Evolutionary conservation across 148 eudicot species (phyloP).

Genomic region (Cornus controversa): DNA sequence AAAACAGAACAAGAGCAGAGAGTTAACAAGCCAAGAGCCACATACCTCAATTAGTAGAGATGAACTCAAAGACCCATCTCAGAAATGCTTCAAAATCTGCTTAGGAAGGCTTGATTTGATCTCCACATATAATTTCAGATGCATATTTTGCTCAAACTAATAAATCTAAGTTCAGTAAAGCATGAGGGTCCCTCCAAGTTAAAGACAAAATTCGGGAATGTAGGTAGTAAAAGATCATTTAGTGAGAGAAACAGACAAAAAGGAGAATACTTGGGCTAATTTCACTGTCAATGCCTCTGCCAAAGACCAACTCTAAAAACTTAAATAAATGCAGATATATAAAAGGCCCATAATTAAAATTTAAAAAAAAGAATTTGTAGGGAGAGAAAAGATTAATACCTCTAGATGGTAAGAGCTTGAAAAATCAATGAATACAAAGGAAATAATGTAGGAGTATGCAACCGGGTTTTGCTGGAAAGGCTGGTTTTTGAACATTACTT

Average conservation of each 20-base stretch:
- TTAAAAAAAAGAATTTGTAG: neutral
- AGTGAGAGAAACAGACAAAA: constrained; percentile 34
- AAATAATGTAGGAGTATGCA: neutral
- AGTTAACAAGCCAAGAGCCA: constrained; percentile 10
- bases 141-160: constrained; percentile 18
- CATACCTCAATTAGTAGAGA: constrained; percentile 27
- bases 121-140: constrained; percentile 6
- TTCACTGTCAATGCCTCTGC: constrained; percentile 26
- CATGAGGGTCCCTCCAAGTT: constrained; percentile 20
- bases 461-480: constrained; percentile 34
- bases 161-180: constrained; percentile 8
- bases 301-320: neutral
- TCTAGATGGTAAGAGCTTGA: constrained; percentile 14
- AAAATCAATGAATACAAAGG: neutral
- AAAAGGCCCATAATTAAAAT: neutral
- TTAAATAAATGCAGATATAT: neutral
- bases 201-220: constrained; percentile 46
- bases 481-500: constrained; percentile 23
- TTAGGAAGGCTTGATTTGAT: constrained; percentile 7
- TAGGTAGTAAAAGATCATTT: constrained; percentile 22
- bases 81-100: constrained; percentile 12
- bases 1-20: neutral
- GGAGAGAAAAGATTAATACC: constrained; percentile 1
- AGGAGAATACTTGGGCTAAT: constrained; percentile 13
- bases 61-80: constrained; percentile 23